Conservation (phyloP, 257 asterid species). For the Linderniella brevidens region DNA sequence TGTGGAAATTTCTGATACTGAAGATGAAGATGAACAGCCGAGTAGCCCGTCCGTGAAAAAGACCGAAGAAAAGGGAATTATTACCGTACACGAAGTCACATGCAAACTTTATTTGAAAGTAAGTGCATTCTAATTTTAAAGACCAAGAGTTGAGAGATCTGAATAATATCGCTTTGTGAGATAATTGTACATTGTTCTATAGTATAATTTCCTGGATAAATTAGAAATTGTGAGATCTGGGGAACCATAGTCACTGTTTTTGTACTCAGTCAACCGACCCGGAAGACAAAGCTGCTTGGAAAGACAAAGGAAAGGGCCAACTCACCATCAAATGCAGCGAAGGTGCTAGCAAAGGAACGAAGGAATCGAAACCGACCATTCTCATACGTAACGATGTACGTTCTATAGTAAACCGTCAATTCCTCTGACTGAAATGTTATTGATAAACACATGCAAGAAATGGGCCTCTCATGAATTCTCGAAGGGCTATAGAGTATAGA, state of each 20-base stretch:
- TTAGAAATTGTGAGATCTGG: conserved; percentile 7
- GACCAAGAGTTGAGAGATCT: no score
- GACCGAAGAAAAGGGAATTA: conserved; percentile 64
- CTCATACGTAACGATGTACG: conserved; percentile 88
- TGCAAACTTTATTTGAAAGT: conserved; percentile 92
- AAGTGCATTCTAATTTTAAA: conserved; percentile 7
- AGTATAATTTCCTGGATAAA: not conserved
- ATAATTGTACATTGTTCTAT: conserved; percentile 3
- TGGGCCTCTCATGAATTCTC: no score
- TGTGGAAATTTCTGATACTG: conserved; percentile 15
- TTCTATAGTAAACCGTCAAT: conserved; percentile 3
- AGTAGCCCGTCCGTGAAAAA: conserved; percentile 88
- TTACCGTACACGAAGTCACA: conserved; percentile 76
- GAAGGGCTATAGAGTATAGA: no score
- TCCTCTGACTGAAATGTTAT: no score
- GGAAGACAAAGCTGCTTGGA: conserved; percentile 69
- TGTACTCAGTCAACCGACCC: conserved; percentile 63
- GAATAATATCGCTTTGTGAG: no score
- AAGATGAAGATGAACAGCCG: conserved; percentile 74
- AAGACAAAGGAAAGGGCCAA: conserved; percentile 82
- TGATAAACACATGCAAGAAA: no score
- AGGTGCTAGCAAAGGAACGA: conserved; percentile 67
- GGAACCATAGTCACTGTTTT: conserved; percentile 11
- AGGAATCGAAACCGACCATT: conserved; percentile 82
- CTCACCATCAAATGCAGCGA: conserved; percentile 84